Base-by-base conservation (phyloP, 2,329 filamentous ascomycete species). In the Cladosporium sp. region DNA sequence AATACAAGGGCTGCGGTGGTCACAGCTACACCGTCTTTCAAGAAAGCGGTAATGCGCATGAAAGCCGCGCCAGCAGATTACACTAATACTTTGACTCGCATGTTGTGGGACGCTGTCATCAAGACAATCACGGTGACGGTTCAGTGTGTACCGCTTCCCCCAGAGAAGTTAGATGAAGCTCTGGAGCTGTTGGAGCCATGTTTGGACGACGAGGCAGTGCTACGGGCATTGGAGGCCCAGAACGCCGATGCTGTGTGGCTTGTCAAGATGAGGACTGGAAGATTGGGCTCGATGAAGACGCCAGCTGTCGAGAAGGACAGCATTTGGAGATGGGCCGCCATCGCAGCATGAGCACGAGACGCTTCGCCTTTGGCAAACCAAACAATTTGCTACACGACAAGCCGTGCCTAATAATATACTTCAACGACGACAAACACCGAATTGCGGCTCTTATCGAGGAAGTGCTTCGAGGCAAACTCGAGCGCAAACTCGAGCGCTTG, bases 221-320 rank as follows among this genome's bases (percentile, higher is more conserved):
- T 74, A 42, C 68, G 70, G 29, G 82, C 80, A 9, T 67, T 93
- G 40, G 82, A 86, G 57, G 69, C 64, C 3, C 70, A 85, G 47
- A 90, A 92, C 65, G 73, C 77, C 1, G 88, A 93, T 71, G 85
- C 86, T 1, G 84, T 93, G 3, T 95, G 89, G 89, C 68, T 92
- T 56, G 73, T 74, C 36, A 68, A 80, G 61, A 78, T 61, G 39
- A 53, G 55, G 36, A 43, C 30, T 49, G 61, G 59, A 17, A 30
- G 18, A 9, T 12, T 50, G 45, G 29, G 18, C 37, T 30, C n/a
- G n/a, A 9, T 41, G 11, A 36, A 41, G 37, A 17, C 18, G 37
- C 45, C 38, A n/a, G 36, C 45, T 32, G 24, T 9, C 15, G 34
- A 17, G 11, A 37, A 48, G 7, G 34, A 32, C 17, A n/a, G 29